Percentiles rank a stretch among this genome's conserved stretches.
phyloP scores from a whole-genome alignment of 495 filamentous ascomycete species.

The Lasiosphaeria ovina region DNA sequence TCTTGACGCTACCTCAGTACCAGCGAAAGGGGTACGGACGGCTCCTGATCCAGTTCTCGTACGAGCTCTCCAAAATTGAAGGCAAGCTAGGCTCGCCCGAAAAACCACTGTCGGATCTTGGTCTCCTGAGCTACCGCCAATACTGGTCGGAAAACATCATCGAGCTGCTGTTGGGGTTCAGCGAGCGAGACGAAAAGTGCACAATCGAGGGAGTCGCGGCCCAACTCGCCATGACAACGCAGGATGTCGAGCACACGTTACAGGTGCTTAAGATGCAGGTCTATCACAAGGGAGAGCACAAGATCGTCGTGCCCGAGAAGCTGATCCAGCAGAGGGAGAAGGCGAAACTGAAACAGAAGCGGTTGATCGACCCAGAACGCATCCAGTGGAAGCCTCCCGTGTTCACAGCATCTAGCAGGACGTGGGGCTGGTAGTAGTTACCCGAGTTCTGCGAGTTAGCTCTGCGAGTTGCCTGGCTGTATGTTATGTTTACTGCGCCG shows the following conservation, averaged over 20 bases:
- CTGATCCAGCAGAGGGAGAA: conserved; percentile 69
- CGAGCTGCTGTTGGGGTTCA: conserved; percentile 68
- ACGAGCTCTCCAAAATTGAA: conserved; percentile 94
- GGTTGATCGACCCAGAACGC: conserved; percentile 70
- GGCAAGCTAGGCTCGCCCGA: conserved; percentile 92
- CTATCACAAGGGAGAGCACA: conserved; percentile 91
- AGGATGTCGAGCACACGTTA: conserved; percentile 89
- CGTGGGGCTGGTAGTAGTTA: conserved; percentile 83
- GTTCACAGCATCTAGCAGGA: conserved; percentile 81
- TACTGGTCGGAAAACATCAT: conserved; percentile 96
- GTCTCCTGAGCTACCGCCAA: conserved; percentile 85
- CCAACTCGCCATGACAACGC: conserved; percentile 87
- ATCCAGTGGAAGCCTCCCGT: conserved; percentile 96
- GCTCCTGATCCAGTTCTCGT: conserved; percentile 93
- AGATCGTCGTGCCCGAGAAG: conserved; percentile 78
- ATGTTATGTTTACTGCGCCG: too few species aligned
- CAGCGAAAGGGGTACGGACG: conserved; percentile 92
- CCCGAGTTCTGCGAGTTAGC: too few species aligned
- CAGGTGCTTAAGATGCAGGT: conserved; percentile 91
- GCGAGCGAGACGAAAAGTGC: conserved; percentile 60
- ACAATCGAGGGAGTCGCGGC: conserved; percentile 79
- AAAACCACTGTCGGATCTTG: conserved; percentile 92
- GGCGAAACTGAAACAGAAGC: conserved; percentile 65
- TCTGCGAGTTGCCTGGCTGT: too few species aligned
- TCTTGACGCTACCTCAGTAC: conserved; percentile 92